phyloP scores from a whole-genome alignment of 139 green algal species.

The Chlamydomonas eustigma region DNA sequence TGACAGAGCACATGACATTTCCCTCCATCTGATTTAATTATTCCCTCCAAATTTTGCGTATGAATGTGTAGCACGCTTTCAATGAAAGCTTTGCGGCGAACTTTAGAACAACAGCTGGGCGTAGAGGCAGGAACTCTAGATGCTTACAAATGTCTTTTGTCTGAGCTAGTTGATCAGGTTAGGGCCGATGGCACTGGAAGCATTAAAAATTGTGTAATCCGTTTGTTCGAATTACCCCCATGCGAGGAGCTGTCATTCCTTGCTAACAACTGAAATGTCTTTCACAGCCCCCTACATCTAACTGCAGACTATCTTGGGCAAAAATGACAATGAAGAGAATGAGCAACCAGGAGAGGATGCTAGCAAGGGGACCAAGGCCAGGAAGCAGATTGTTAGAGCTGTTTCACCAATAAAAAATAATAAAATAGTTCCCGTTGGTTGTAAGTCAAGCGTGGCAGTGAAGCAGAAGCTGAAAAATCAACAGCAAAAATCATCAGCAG shows the following conservation, averaged over 20 bases:
- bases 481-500: no score
- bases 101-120: slow-evolving; percentile 3
- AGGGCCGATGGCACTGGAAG: no score
- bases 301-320: neutral
- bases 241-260: neutral
- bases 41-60: neutral
- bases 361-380: no score
- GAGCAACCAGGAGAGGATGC: neutral
- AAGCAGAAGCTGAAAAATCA: no score
- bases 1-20: no score
- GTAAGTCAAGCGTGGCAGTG: no score
- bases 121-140: neutral
- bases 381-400: no score
- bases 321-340: neutral
- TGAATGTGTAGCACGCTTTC: neutral
- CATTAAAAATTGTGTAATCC: neutral
- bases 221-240: slow-evolving; percentile 13
- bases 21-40: neutral
- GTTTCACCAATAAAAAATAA: no score
- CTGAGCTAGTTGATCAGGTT: neutral
- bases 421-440: no score
- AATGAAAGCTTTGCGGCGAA: neutral
- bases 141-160: slow-evolving; percentile 1
- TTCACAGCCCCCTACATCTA: neutral
- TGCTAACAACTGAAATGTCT: neutral